These are phyloP conservation scores for Yamadazyma mexicana DNA, from an alignment of 1,139 yeast genomes.

Conservation along the genomic window DNA sequence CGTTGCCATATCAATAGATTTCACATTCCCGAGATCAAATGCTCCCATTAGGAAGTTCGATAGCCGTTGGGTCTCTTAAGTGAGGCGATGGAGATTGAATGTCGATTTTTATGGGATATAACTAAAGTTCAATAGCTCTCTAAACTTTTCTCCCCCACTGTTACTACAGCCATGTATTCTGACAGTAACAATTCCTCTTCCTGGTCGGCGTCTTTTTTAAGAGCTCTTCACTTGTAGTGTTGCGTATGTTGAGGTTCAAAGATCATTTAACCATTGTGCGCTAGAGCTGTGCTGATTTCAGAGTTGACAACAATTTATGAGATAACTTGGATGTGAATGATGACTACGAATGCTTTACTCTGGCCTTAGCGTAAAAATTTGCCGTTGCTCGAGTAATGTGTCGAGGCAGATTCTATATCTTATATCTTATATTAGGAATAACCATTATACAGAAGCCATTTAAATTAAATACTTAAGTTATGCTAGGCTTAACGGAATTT, in stretches of 20 bases:
- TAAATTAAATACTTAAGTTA: conserved; percentile 12
- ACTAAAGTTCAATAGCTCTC: conserved; percentile 4
- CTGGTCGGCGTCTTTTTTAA: too few relatives aligned
- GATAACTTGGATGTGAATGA: too few relatives aligned
- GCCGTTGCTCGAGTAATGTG: too few relatives aligned
- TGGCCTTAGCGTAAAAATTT: too few relatives aligned
- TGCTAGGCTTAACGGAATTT: conserved; percentile 79
- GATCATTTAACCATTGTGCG: too few relatives aligned
- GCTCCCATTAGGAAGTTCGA: conserved; percentile 65
- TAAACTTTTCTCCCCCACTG: not conserved
- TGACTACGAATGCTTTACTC: too few relatives aligned
- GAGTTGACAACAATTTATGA: too few relatives aligned
- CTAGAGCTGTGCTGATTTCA: too few relatives aligned
- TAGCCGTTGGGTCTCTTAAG: conserved; percentile 47
- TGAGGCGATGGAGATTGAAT: conserved; percentile 58
- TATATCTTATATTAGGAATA: conserved; percentile 7
- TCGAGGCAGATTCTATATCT: conserved; percentile 3
- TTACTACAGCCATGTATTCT: too few relatives aligned
- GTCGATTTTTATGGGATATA: conserved; percentile 60
- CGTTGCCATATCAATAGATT: conserved; percentile 57
- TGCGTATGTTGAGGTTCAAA: too few relatives aligned
- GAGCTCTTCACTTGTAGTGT: too few relatives aligned
- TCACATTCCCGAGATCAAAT: conserved; percentile 50
- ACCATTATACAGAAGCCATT: conserved; percentile 24
- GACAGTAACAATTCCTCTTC: too few relatives aligned